Percentiles rank a stretch among this genome's conserved stretches.
phyloP scores from a whole-genome alignment of 441 rosid genomes.

The Pelargonium myrrhifolium region DNA sequence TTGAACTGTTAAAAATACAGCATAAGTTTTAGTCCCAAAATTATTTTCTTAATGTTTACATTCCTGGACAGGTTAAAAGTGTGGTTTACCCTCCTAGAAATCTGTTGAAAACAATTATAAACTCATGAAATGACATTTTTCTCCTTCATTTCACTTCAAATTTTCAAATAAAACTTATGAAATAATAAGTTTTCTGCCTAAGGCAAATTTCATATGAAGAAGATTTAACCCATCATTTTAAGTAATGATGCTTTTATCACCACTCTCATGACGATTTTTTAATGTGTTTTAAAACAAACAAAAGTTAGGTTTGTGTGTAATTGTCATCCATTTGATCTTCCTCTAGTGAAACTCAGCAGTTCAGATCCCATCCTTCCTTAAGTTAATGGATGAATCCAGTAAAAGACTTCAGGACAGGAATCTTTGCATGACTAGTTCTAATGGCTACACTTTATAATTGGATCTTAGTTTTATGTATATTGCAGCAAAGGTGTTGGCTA shows the following conservation, averaged over 20 bases:
- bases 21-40: too few relatives aligned
- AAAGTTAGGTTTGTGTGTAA: not conserved
- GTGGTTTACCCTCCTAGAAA: too few relatives aligned
- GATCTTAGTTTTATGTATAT: not conserved
- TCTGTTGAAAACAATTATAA: too few relatives aligned
- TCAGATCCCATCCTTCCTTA: not conserved
- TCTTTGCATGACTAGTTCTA: not conserved
- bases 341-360: not conserved
- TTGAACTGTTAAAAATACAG: too few relatives aligned
- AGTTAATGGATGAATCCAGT: not conserved
- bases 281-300: not conserved
- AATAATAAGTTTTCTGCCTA: not conserved
- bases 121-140: too few relatives aligned
- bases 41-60: too few relatives aligned
- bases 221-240: not conserved
- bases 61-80: too few relatives aligned
- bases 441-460: not conserved
- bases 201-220: not conserved
- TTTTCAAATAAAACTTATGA: too few relatives aligned
- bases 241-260: not conserved
- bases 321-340: not conserved
- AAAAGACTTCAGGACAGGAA: not conserved
- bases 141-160: too few relatives aligned
- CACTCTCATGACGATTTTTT: not conserved
- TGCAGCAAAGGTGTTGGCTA: not conserved